These are phyloP conservation scores for Zygnema circumcarinatum DNA, from an alignment of 139 green algal species.

Conservation along the genomic window DNA sequence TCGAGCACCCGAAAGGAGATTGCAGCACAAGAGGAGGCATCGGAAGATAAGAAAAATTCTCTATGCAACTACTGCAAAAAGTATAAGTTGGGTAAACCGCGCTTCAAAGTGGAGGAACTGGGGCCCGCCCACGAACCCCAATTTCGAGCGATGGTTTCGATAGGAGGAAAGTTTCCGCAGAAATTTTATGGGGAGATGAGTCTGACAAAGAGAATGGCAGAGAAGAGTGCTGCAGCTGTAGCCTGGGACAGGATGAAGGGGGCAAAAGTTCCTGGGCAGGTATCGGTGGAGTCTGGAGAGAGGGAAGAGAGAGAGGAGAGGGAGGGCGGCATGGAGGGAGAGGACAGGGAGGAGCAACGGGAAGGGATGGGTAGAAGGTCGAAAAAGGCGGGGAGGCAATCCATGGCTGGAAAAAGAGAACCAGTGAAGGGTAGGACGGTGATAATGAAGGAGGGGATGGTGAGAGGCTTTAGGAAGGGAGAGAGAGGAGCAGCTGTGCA, in stretches of 20 bases:
- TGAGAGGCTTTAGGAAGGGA: not conserved
- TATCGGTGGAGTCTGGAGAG: not conserved
- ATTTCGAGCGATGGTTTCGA: slow-evolving; percentile 1
- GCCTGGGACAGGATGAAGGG: slow-evolving; percentile 16
- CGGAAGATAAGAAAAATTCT: not conserved
- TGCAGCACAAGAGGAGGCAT: not conserved
- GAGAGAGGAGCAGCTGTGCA: not conserved
- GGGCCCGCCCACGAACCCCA: not conserved
- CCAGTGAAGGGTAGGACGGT: too few species aligned
- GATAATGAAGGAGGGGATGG: too few species aligned
- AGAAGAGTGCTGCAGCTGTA: slow-evolving; percentile 16
- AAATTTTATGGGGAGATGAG: slow-evolving; percentile 14
- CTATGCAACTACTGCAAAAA: slow-evolving; percentile 35
- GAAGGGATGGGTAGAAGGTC: not conserved
- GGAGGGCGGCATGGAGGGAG: not conserved
- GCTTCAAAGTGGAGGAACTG: not conserved
- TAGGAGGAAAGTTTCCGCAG: not conserved
- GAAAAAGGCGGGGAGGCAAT: too few species aligned
- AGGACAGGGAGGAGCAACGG: slow-evolving; percentile 16
- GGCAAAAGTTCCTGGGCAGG: not conserved
- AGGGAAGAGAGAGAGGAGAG: slow-evolving; percentile 18
- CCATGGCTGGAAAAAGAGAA: not conserved
- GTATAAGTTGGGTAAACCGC: not conserved
- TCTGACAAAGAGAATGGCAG: slow-evolving; percentile 8
- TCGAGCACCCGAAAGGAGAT: not conserved